Evolutionary conservation across 2,329 filamentous ascomycete genomes (phyloP), one percentile per base, ranked within the genome.

Genomic region (Pseudogymnoascus sp.): DNA sequence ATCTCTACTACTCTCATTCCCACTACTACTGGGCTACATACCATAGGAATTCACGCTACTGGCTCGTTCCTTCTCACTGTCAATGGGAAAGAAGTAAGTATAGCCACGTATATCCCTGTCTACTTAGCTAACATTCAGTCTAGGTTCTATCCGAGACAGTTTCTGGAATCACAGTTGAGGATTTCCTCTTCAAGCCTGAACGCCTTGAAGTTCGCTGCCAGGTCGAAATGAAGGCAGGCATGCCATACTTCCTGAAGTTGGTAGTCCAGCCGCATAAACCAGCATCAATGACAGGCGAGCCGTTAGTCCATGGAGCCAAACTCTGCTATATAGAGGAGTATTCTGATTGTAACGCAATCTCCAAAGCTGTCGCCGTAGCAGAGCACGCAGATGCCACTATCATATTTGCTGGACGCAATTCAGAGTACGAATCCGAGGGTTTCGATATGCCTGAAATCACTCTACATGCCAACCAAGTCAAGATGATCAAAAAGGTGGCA

Each of bases 101-200:
- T 25, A 14, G 12, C 42, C 42, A 9, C 2, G 1, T n/a, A 46
- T 46, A 46, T n/a, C 12, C 3, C 25, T 14, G 8, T n/a, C 3
- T 8, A 46, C n/a, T 6, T 46, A 46, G 42, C 21, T 46, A 46
- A 46, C 21, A 25, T 14, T 25, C 6, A 46, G 9, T 25, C 12
- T n/a, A 46, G 42, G 42, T 46, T 46, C 21, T 46, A 3, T 46
- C 12, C 18, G 42, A 46, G 21, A n/a, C 12, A n/a, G 42, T 46
- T 8, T 46, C 42, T n/a, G 42, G 21, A 25, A 23, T 46, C 21
- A 25, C 63, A 3, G 66, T 68, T 37, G 66, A 69, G 62, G 64
- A 68, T 23, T 68, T 69, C 11, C 63, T 68, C 18, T 68, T 68
- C 40, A 53, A 64, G 36, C 67, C 67, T 1, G n/a, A 38, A 37